These are phyloP conservation scores for Manihot esculenta DNA, from an alignment of 441 rosid genomes.

Conservation along the genomic window DNA sequence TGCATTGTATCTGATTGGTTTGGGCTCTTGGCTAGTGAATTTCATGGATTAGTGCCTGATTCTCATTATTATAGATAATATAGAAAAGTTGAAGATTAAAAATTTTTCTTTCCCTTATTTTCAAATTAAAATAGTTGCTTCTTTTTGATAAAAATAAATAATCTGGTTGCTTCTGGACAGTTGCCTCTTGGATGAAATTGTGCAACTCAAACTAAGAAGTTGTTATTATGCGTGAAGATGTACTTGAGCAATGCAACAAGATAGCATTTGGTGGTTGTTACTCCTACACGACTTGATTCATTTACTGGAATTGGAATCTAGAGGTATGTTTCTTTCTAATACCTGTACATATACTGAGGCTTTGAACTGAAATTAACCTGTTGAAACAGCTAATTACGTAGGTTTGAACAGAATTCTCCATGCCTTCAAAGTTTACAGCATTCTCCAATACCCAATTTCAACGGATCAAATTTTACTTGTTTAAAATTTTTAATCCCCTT, in stretches of 20 bases:
- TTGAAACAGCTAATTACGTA: not conserved
- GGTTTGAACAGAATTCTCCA: not conserved
- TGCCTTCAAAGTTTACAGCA: not conserved
- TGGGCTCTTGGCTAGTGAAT: not conserved
- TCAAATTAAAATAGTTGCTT: not conserved
- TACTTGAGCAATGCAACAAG: constrained; percentile 67
- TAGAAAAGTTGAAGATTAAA: no score
- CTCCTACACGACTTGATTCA: constrained; percentile 96
- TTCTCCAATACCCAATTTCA: not conserved
- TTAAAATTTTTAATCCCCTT: not conserved
- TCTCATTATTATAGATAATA: not conserved
- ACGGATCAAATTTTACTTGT: not conserved
- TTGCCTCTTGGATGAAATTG: not conserved
- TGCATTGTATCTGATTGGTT: not conserved
- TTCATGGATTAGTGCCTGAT: not conserved
- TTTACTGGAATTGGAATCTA: constrained; percentile 92
- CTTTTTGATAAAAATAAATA: not conserved
- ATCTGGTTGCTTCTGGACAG: not conserved
- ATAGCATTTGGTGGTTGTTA: constrained; percentile 98
- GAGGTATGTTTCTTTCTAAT: constrained; percentile 61
- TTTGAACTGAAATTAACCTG: not conserved
- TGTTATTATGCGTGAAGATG: constrained; percentile 54
- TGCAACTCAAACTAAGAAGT: not conserved
- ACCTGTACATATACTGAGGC: not conserved
- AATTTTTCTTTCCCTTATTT: not conserved